A percentile compares a stretch with the other conserved stretches of the same genome.
phyloP scores from a whole-genome alignment of 306 rosid genomes.

The Coriaria nepalensis region DNA sequence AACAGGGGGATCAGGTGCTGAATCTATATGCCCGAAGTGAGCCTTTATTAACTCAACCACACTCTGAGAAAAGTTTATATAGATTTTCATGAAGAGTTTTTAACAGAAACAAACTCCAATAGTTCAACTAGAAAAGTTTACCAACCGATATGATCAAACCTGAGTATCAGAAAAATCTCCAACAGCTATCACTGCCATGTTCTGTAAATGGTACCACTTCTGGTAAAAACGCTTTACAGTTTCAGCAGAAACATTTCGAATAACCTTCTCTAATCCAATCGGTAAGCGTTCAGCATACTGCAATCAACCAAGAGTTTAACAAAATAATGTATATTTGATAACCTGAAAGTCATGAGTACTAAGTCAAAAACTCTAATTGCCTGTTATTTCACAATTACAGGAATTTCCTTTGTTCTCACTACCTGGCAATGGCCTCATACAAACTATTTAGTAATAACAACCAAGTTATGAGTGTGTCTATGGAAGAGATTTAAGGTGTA shows the following conservation, averaged over 20 bases:
- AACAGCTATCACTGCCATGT: conserved; percentile 94
- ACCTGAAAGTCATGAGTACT: too few relatives aligned
- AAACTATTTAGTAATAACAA: too few relatives aligned
- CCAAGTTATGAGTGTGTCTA: too few relatives aligned
- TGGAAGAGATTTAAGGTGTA: too few relatives aligned
- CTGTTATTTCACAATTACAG: too few relatives aligned
- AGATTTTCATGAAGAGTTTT: too few relatives aligned
- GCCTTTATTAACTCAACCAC: conserved; percentile 78
- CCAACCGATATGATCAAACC: conserved; percentile 36
- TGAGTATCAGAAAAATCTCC: conserved; percentile 85
- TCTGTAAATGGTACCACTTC: conserved; percentile 84
- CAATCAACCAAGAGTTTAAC: conserved; percentile 27
- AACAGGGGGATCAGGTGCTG: conserved; percentile 50
- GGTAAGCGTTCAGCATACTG: conserved; percentile 95
- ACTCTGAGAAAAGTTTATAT: conserved; percentile 34
- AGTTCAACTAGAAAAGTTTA: conserved; percentile 11
- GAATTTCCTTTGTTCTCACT: too few relatives aligned
- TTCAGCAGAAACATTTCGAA: conserved; percentile 62
- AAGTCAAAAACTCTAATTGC: too few relatives aligned
- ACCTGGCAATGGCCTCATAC: too few relatives aligned
- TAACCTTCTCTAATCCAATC: conserved; percentile 80
- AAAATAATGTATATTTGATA: too few relatives aligned
- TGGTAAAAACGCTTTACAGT: conserved; percentile 72
- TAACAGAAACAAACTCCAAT: conserved; percentile 9
- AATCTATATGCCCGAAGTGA: conserved; percentile 62